A percentile compares a stretch with the other conserved stretches of the same genome.
phyloP scores from a whole-genome alignment of 768 basidiomycete species.

The Multifurca ochricompacta region DNA sequence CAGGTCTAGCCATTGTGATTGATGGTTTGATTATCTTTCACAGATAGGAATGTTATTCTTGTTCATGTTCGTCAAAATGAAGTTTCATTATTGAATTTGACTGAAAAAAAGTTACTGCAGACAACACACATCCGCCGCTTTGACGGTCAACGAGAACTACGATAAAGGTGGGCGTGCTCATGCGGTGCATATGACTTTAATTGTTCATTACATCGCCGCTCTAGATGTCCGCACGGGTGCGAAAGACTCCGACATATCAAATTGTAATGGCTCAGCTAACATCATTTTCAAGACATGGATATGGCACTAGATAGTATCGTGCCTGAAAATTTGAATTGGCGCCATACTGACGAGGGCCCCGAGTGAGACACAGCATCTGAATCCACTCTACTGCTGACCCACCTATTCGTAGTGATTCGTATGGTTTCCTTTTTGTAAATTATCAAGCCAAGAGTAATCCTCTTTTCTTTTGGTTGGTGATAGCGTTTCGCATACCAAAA shows the following conservation, averaged over 20 bases:
- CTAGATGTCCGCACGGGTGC: slow-evolving; percentile 40
- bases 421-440: not conserved
- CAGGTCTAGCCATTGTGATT: not conserved
- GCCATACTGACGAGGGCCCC: slow-evolving; percentile 85
- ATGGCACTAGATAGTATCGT: slow-evolving; percentile 89
- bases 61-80: slow-evolving; percentile 56
- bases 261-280: slow-evolving; percentile 25
- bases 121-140: slow-evolving; percentile 70
- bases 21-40: not conserved
- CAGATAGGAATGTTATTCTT: slow-evolving; percentile 85
- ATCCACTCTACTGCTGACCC: not conserved
- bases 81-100: not conserved
- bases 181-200: not conserved
- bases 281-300: slow-evolving; percentile 64
- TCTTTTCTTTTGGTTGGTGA: not conserved
- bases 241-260: slow-evolving; percentile 2
- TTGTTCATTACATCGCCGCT: not conserved
- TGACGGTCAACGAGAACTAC: slow-evolving; percentile 86
- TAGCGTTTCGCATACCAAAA: slow-evolving; percentile 88
- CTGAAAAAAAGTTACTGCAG: slow-evolving; percentile 28
- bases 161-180: slow-evolving; percentile 59
- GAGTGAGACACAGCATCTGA: slow-evolving; percentile 48
- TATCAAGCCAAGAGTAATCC: not conserved
- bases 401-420: slow-evolving; percentile 11
- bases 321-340: slow-evolving; percentile 75